Percentiles rank a stretch among this genome's conserved stretches.
Conservation (phyloP, 2,329 filamentous ascomycete genomes). For the Lecanosticta acicola region DNA sequence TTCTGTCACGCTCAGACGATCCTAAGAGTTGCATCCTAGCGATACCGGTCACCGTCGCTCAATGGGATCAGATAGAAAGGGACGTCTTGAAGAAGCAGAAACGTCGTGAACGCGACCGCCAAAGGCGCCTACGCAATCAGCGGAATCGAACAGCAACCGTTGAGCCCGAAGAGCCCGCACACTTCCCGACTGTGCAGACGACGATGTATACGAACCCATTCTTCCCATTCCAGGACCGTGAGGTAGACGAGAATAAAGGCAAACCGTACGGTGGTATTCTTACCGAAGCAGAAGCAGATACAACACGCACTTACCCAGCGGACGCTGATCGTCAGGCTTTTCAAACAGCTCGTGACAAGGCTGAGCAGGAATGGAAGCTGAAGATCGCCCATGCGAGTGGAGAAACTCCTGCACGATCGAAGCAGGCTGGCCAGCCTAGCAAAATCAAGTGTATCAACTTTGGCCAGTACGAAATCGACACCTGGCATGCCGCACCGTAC, state of each 20-base stretch:
- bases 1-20: constrained; percentile 28
- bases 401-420: constrained; percentile 51
- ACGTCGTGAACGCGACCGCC: constrained; percentile 42
- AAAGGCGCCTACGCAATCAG: constrained; percentile 40
- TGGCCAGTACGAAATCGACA: constrained; percentile 95
- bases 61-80: constrained; percentile 33
- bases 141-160: constrained; percentile 32
- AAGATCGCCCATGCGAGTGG: constrained; percentile 58
- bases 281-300: constrained; percentile 83
- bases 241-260: constrained; percentile 79
- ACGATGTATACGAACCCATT: constrained; percentile 69
- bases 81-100: constrained; percentile 50
- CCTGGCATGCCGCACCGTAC: constrained; percentile 97
- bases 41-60: constrained; percentile 31
- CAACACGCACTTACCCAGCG: constrained; percentile 76
- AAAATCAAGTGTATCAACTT: constrained; percentile 99
- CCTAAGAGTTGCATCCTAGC: constrained; percentile 51
- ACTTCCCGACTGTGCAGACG: constrained; percentile 57
- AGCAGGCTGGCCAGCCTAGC: constrained; percentile 78
- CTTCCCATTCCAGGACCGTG: constrained; percentile 82
- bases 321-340: constrained; percentile 78
- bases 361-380: constrained; percentile 85
- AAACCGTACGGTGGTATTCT: constrained; percentile 96
- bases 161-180: constrained; percentile 38
- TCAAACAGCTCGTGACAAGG: constrained; percentile 81